phyloP scores from a whole-genome alignment of 306 rosid genomes.

The Canavalia ensiformis region DNA sequence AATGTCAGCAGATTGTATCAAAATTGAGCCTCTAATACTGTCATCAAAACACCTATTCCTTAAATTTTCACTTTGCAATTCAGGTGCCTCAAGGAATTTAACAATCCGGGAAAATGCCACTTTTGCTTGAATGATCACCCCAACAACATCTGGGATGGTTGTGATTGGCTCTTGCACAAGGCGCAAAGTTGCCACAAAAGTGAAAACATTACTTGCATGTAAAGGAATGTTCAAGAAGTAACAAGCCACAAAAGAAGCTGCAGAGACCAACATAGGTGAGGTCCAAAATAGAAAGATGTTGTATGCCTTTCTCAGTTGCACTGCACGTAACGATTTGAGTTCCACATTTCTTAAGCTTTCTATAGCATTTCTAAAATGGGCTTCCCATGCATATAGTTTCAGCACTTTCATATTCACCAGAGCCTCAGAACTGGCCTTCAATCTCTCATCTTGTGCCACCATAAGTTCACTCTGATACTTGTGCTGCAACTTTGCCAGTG shows the following conservation, averaged over 20 bases:
- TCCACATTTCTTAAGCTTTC: conserved; percentile 63
- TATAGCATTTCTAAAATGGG: conserved; percentile 63
- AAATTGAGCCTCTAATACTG: conserved; percentile 38
- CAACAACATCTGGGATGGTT: conserved; percentile 23
- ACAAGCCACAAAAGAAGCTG: conserved; percentile 7
- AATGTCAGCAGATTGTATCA: conserved; percentile 56
- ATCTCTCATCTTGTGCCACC: conserved; percentile 31
- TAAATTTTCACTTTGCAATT: conserved; percentile 53
- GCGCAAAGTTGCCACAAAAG: conserved; percentile 20
- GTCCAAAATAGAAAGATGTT: conserved; percentile 64
- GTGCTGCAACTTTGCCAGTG: conserved; percentile 18
- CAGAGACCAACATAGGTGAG: conserved; percentile 56
- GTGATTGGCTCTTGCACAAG: conserved; percentile 30
- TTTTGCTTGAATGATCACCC: conserved; percentile 39
- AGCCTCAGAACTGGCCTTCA: conserved; percentile 22
- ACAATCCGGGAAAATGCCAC: conserved; percentile 66
- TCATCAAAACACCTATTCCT: conserved; percentile 23
- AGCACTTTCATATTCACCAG: conserved; percentile 24
- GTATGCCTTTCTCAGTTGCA: conserved; percentile 60
- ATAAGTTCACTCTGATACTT: conserved; percentile 14
- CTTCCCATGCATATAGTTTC: conserved; percentile 32
- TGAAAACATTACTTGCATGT: conserved; percentile 24
- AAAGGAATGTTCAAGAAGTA: conserved; percentile 11
- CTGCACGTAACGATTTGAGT: conserved; percentile 58
- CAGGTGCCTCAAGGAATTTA: conserved; percentile 70